Percentiles rank a stretch among this genome's conserved stretches.
Evolutionary conservation across 495 filamentous ascomycete genomes (phyloP).

Genomic region (Penicillium arizonense): DNA sequence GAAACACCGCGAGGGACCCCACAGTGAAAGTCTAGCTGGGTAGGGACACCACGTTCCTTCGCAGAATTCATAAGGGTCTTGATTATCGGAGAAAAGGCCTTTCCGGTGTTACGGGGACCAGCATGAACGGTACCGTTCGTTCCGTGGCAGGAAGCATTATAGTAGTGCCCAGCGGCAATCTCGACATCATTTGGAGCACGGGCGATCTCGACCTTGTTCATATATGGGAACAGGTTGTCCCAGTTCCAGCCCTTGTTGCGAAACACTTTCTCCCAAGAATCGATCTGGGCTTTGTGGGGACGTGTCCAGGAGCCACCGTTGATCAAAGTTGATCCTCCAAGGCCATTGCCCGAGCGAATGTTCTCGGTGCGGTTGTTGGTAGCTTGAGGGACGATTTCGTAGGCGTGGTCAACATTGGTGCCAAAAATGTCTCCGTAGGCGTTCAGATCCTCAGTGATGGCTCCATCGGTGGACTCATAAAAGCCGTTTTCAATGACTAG

Average conservation of each 20-base stretch:
- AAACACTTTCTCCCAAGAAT: conserved; percentile 48
- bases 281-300: conserved; percentile 41
- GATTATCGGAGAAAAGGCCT: conserved; percentile 19
- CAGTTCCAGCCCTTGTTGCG: conserved; percentile 53
- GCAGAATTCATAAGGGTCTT: conserved; percentile 23
- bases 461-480: conserved; percentile 27
- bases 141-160: conserved; percentile 24
- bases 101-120: conserved; percentile 20
- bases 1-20: conserved; percentile 27
- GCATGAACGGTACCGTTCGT: conserved; percentile 22
- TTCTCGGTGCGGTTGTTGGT: conserved; percentile 14
- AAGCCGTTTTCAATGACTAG: conserved; percentile 53
- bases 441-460: conserved; percentile 34
- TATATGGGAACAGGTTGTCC: conserved; percentile 46
- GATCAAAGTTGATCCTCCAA: conserved; percentile 56
- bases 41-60: conserved; percentile 12
- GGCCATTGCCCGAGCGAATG: conserved; percentile 26
- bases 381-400: conserved; percentile 9
- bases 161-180: conserved; percentile 18
- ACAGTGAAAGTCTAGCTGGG: conserved; percentile 20
- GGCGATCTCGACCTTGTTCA: conserved; percentile 17
- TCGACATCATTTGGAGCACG: conserved; percentile 13
- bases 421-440: conserved; percentile 37
- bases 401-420: conserved; percentile 21
- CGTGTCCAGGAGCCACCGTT: conserved; percentile 52